Percentiles rank a stretch among this genome's conserved stretches.
Conservation (phyloP, 441 rosid genomes). For the Euphorbia schlechtendalii region DNA sequence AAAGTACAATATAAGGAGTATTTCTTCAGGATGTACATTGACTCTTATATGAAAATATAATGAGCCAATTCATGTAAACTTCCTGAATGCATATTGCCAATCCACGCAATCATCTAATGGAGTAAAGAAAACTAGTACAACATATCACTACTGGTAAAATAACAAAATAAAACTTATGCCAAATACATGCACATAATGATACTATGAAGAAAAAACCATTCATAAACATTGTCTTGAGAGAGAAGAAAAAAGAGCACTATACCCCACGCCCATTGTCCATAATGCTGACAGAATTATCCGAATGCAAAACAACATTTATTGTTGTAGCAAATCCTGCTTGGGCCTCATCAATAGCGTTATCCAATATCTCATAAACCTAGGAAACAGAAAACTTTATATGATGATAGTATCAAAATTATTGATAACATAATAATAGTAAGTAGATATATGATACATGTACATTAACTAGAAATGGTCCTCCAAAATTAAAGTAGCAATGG, state of each 20-base stretch:
- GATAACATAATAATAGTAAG: neutral
- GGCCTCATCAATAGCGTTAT: conserved; percentile 95
- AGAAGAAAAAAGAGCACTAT: conserved; percentile 20
- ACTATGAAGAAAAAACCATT: conserved; percentile 1
- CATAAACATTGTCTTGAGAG: neutral
- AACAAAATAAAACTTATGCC: no score
- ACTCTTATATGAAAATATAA: neutral
- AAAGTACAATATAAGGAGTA: conserved; percentile 1
- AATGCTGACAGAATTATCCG: conserved; percentile 79
- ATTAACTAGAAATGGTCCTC: conserved; percentile 2
- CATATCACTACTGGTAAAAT: neutral
- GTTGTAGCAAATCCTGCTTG: conserved; percentile 92
- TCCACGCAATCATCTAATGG: neutral
- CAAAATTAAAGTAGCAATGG: conserved; percentile 8
- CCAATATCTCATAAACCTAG: conserved; percentile 94
- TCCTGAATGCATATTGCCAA: no score
- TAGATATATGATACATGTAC: neutral
- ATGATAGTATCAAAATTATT: no score
- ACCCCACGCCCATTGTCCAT: conserved; percentile 97
- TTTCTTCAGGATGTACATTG: neutral
- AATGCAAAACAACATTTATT: conserved; percentile 54
- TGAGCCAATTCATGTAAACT: no score
- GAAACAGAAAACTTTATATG: conserved; percentile 7
- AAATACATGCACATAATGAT: neutral
- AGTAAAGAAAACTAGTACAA: neutral